Evolutionary conservation across 805 yeast species (phyloP), one percentile per base, ranked within the genome.

Genomic region (Blastobotrys americana): DNA sequence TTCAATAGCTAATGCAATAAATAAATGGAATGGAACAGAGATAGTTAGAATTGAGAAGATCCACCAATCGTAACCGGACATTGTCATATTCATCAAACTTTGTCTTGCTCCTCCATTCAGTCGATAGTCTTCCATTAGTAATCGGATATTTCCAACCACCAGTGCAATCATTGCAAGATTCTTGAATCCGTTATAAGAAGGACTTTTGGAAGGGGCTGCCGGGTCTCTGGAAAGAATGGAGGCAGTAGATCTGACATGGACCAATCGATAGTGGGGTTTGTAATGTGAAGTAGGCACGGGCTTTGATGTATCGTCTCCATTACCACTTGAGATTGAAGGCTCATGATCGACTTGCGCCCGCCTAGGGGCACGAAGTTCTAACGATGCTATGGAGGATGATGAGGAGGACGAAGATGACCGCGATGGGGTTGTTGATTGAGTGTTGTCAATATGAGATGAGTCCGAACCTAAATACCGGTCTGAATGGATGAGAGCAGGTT

Each of bases 161-260:
- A 71, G 60, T 2, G 66, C 52, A 10, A 70, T 61, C 61, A 68
- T 56, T 10, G 65, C 59, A 38, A 71, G 53, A 45, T 70, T 71
- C 37, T 64, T 62, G 52, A 70, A 63, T 13, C 74, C 74, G 13
- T 55, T 52, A 48, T 53, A 62, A 10, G 64, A 58, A 10, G 56
- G 53, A 16, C 37, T 16, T 8, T 17, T 3, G 28, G 38, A 19
- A 15, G 21, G 37, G 15, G 20, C 34, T n/a, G 21, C 31, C 28
- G 27, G 21, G 8, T 42, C 45, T n/a, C 39, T 47, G n/a, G 53
- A 44, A 23, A 50, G 31, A 15, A 50, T 44, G 3, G 53, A 50
- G 4, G 43, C 51, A 6, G 38, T 28, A 2, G 43, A 38, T 33
- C 39, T 42, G 35, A 40, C 43, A 38, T 50, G 53, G 3, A 50